Base-by-base conservation (phyloP, 345 rosid species). In the Syzygium grande region DNA sequence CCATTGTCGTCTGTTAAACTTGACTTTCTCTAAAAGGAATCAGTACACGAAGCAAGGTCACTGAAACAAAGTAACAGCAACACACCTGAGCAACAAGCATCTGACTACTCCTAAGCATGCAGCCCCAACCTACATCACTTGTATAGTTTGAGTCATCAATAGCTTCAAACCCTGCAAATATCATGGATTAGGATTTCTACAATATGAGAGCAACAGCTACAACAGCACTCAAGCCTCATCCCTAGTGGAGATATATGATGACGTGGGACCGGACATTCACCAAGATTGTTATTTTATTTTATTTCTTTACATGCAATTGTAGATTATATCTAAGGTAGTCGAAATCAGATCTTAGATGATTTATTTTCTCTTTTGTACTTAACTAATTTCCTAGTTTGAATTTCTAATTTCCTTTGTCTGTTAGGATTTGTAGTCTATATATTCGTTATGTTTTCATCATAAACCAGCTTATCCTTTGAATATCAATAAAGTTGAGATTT, bases 71-170 rank as follows among this genome's bases (percentile, higher is more conserved):
- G 49, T 16, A 88, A 86, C 6, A 61, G 51, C 56, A 87, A 77
- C 84, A 84, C 84, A 93, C 98, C 98, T 98, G 99, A 88, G 98
- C 98, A 65, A 95, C 90, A 84, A 98, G 97, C 99, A 98, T 98
- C 92, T 98, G 99, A 91, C 99, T 93, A 91, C 99, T 96, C 84
- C 99, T 94, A 79, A 96, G 92, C 99, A 98, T 98, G 94, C 99
- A 98, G 87, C 99, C 99, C 99, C 99, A 98, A 86, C 91, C 89
- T 19, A 90, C 97, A 90, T 98, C 99, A 89, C 94, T 96, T 6
- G 95, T 94, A 85, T 91, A 89, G 77, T 92, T 93, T 58, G 98
- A 91, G 89, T 92, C 94, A 86, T 90, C 96, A 88, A 96, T 92
- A 30, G 96, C 91, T 87, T 93, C 94, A 93, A 96, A 98, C 84